Conservation (phyloP, 768 basidiomycete genomes). For the Termitomyces sp. region DNA sequence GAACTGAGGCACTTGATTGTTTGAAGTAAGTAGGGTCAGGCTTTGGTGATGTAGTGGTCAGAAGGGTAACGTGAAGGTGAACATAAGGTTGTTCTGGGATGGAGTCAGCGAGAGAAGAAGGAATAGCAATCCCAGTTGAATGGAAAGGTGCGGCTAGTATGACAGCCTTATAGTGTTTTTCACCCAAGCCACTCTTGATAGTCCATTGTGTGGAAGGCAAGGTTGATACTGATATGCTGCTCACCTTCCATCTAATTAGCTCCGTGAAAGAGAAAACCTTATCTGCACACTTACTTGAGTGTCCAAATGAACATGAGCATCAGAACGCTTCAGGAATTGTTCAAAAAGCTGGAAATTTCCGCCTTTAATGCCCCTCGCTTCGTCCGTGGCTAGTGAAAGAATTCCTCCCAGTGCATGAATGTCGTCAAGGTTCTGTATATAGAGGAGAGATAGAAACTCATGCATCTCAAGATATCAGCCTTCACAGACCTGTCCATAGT, state of each 20-base stretch:
- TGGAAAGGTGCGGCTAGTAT: slow-evolving; percentile 88
- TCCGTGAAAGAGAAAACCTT: background rate
- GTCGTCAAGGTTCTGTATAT: slow-evolving; percentile 47
- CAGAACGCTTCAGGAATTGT: slow-evolving; percentile 64
- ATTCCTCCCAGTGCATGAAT: slow-evolving; percentile 78
- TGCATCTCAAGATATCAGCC: background rate
- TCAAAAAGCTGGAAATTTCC: slow-evolving; percentile 89
- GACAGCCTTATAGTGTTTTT: slow-evolving; percentile 58
- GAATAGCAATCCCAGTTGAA: slow-evolving; percentile 51
- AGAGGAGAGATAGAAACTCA: background rate
- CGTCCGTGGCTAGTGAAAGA: slow-evolving; percentile 63
- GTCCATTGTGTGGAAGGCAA: slow-evolving; percentile 43
- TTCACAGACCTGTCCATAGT: slow-evolving; percentile 65
- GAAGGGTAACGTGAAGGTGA: slow-evolving; percentile 81
- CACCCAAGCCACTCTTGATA: slow-evolving; percentile 41
- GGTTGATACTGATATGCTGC: slow-evolving; percentile 40
- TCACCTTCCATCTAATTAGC: slow-evolving; percentile 34
- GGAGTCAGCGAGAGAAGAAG: slow-evolving; percentile 38
- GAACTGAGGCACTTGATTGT: slow-evolving; percentile 31
- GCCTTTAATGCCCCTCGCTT: slow-evolving; percentile 60
- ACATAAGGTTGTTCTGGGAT: slow-evolving; percentile 75
- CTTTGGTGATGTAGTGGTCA: slow-evolving; percentile 66
- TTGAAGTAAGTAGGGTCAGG: slow-evolving; percentile 68
- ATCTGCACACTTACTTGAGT: slow-evolving; percentile 45
- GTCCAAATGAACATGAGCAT: slow-evolving; percentile 64